phyloP scores from a whole-genome alignment of 83 land plant genomes.

The Thuja plicata region DNA sequence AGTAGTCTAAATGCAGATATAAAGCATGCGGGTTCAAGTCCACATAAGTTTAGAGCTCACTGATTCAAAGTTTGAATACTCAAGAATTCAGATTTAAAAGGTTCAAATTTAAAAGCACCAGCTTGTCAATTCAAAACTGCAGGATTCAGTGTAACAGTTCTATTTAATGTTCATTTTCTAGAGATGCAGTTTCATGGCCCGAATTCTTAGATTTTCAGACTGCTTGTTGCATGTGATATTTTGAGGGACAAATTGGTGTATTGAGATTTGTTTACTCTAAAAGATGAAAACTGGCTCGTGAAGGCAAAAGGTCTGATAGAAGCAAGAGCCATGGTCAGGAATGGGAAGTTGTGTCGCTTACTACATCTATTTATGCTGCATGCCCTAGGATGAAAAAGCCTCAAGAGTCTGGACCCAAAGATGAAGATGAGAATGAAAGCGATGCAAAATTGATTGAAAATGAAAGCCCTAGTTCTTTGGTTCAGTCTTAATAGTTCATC shows the following conservation, averaged over 20 bases:
- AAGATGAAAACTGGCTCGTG: conserved; percentile 29
- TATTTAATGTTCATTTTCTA: too few relatives aligned
- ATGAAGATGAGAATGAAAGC: not conserved
- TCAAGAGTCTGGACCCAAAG: conserved; percentile 14
- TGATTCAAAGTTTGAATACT: too few relatives aligned
- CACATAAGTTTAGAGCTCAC: too few relatives aligned
- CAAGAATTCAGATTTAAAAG: too few relatives aligned
- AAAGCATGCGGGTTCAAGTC: too few relatives aligned
- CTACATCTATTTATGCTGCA: conserved; percentile 73
- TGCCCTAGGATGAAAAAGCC: conserved; percentile 34
- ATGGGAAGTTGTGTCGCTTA: conserved; percentile 76
- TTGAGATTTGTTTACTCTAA: not conserved
- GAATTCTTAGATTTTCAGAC: not conserved
- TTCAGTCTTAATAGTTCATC: conserved; percentile 55
- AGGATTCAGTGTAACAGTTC: too few relatives aligned
- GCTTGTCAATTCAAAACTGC: too few relatives aligned
- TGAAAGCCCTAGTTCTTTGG: conserved; percentile 37
- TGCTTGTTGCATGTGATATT: not conserved
- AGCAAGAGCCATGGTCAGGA: conserved; percentile 40
- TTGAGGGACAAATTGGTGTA: not conserved
- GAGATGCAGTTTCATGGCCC: too few relatives aligned
- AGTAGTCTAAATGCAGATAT: too few relatives aligned
- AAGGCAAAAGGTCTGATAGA: conserved; percentile 29
- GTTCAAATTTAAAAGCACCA: too few relatives aligned
- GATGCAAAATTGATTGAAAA: conserved; percentile 7